Evolutionary conservation across 495 filamentous ascomycete genomes (phyloP), one percentile per base, ranked within the genome.

Genomic region (Tuber borchii): DNA sequence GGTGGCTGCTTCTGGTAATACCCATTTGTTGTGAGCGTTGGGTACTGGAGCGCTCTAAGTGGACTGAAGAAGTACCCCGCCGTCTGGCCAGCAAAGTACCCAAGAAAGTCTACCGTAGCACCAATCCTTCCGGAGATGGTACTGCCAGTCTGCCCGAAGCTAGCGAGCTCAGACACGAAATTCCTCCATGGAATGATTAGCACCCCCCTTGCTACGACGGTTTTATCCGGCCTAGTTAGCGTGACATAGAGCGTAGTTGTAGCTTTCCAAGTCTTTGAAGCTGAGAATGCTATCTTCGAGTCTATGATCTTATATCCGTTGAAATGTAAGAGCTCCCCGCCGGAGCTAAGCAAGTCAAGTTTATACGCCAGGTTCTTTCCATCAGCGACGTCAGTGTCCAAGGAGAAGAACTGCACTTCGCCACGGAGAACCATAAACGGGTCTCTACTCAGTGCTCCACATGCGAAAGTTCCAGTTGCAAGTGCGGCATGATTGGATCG

Each of bases 241-340:
- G 85, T 88, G 69, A 89, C 87, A 74, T 91, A 90, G 19, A 92
- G 85, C 1, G 89, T 90, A 31, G 88, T 89, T 14, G 90, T 90
- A 14, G 89, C 88, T 74, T 85, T 85, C 90, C 90, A 92, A 72
- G 89, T 88, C 65, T 86, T 83, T 12, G 82, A 73, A 17, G 86
- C 83, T 1, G 86, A 86, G 73, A 91, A 84, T 1, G 89, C 86
- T 44, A 89, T 87, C 0, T 84, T 87, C 8, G 88, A 87, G 82
- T 90, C 86, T 45, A 93, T 85, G 8, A 89, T 83, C 83, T 92
- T 91, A 81, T 87, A 88, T 14, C 89, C 90, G 74, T 89, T 84
- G 73, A 92, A 88, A 77, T 88, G 86, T 56, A 89, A 86, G 51
- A 83, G 83, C 61, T 83, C 79, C 17, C 87, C 87, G 73, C 88